Evolutionary conservation across 2,329 filamentous ascomycete species (phyloP).

Genomic region (Tolypocladium ovalisporum): DNA sequence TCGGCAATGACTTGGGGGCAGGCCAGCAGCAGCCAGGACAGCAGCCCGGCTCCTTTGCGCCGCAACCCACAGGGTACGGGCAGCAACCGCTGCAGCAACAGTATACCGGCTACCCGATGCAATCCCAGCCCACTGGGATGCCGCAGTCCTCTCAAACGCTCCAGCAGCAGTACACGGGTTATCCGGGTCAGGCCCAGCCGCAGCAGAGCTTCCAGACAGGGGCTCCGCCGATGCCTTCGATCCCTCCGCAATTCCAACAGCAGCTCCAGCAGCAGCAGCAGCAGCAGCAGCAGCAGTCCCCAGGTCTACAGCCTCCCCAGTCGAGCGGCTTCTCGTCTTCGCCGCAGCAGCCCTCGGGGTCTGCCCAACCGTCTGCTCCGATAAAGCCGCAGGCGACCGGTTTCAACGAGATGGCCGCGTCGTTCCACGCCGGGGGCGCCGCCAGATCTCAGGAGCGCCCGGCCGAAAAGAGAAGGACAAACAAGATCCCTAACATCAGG

Average conservation of each 20-base stretch:
- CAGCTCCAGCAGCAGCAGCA: constrained; percentile 45
- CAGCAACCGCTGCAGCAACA: constrained; percentile 42
- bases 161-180: constrained; percentile 61
- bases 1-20: constrained; percentile 43
- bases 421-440: constrained; percentile 44
- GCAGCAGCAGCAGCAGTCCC: constrained; percentile 17
- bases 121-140: constrained; percentile 33
- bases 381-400: constrained; percentile 57
- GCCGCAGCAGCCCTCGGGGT: constrained; percentile 36
- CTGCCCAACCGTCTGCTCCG: constrained; percentile 43
- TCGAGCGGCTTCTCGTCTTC: constrained; percentile 34
- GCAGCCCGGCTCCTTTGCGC: constrained; percentile 43
- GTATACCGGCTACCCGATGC: constrained; percentile 49
- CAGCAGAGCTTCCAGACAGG: constrained; percentile 53
- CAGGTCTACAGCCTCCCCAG: constrained; percentile 28
- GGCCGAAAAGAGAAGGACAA: constrained; percentile 43
- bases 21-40: constrained; percentile 30
- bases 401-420: constrained; percentile 56
- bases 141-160: constrained; percentile 47
- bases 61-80: constrained; percentile 50
- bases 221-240: constrained; percentile 47
- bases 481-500: constrained; percentile 86
- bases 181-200: constrained; percentile 35
- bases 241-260: constrained; percentile 49
- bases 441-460: constrained; percentile 33